phyloP scores from a whole-genome alignment of 192 early-diverging fungal species.

The Chytriomyces confervae region DNA sequence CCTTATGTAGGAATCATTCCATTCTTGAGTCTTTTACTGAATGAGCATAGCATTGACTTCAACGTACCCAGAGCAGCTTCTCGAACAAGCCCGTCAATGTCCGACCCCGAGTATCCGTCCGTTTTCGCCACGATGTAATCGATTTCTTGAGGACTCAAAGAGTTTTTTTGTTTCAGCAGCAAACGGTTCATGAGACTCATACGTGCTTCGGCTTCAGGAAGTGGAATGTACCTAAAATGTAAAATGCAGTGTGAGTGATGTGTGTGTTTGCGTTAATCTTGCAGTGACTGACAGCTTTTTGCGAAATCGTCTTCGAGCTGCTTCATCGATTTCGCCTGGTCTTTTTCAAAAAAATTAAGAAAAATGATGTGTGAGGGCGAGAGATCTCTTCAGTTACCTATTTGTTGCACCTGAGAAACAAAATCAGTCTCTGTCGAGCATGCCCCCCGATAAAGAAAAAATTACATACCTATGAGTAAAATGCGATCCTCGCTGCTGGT shows the following conservation, averaged over 20 bases:
- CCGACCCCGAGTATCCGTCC: conserved; percentile 84
- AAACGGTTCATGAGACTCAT: conserved; percentile 66
- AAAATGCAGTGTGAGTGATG: not conserved
- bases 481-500: conserved; percentile 79
- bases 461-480: conserved; percentile 68
- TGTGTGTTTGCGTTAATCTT: conserved; percentile 3
- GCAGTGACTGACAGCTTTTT: conserved; percentile 53
- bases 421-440: conserved; percentile 61
- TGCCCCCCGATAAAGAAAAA: conserved; percentile 47
- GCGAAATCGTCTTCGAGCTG: conserved; percentile 71
- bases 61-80: conserved; percentile 56
- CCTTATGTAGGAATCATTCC: conserved; percentile 47
- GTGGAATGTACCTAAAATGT: conserved; percentile 71
- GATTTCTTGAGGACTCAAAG: conserved; percentile 64
- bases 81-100: conserved; percentile 84
- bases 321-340: conserved; percentile 93
- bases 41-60: too few species aligned
- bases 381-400: conserved; percentile 28
- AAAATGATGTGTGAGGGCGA: not conserved
- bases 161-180: conserved; percentile 62
- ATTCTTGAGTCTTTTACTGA: too few species aligned
- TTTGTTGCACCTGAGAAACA: conserved; percentile 40
- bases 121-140: conserved; percentile 68
- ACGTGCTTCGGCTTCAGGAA: conserved; percentile 79
- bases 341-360: not conserved